phyloP scores from a whole-genome alignment of 495 filamentous ascomycete genomes.

The Lindgomyces ingoldianus region DNA sequence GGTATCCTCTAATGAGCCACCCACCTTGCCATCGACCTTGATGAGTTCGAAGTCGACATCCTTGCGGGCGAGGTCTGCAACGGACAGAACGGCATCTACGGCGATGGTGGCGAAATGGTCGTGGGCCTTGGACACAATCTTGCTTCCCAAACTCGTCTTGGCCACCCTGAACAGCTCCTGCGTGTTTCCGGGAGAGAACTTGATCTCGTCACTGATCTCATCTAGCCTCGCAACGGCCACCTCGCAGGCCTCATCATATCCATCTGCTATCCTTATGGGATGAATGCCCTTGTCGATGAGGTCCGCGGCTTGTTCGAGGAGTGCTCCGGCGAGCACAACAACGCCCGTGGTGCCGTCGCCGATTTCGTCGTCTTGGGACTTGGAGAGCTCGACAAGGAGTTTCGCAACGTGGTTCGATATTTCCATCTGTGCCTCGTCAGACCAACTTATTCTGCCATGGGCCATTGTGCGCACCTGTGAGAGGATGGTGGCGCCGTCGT shows the following conservation, averaged over 20 bases:
- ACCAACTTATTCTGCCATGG: too few species aligned
- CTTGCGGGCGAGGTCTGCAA: conserved; percentile 92
- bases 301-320: conserved; percentile 96
- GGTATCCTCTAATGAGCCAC: conserved; percentile 91
- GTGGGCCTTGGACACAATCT: conserved; percentile 99
- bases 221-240: conserved; percentile 91
- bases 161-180: conserved; percentile 89
- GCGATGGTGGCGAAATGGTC: conserved; percentile 98
- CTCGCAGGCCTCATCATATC: conserved; percentile 95
- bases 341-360: conserved; percentile 98
- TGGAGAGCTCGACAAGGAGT: conserved; percentile 94
- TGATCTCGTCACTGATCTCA: conserved; percentile 84
- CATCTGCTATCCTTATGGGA: conserved; percentile 96
- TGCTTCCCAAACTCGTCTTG: conserved; percentile 94
- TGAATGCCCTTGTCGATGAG: conserved; percentile 99
- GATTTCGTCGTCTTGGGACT: conserved; percentile 98
- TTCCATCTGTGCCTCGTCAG: too few species aligned
- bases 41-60: conserved; percentile 99
- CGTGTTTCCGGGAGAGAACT: conserved; percentile 75
- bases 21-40: conserved; percentile 98
- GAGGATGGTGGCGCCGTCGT: conserved; percentile 97
- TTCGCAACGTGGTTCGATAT: conserved; percentile 98
- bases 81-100: conserved; percentile 92
- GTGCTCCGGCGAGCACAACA: conserved; percentile 90
- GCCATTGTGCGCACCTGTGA: too few species aligned